These are phyloP conservation scores for Colletotrichum spaethianum DNA, from an alignment of 2,329 filamentous ascomycete genomes.

Conservation along the genomic window DNA sequence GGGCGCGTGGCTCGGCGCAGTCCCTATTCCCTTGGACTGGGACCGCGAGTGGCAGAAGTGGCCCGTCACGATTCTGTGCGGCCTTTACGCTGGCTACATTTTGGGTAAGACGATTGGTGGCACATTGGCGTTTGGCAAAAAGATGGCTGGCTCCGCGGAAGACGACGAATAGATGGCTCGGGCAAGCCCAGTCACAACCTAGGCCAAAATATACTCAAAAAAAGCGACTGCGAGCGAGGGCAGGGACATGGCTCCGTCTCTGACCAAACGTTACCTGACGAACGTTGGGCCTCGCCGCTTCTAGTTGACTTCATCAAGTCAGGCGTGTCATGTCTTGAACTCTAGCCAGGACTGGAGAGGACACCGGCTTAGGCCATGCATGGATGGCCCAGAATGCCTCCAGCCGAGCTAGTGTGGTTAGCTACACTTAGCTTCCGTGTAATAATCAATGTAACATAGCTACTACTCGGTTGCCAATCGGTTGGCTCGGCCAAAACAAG, in stretches of 20 bases:
- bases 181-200: not conserved
- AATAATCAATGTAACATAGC: conserved; percentile 26
- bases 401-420: conserved; percentile 5
- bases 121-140: conserved; percentile 62
- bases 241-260: not conserved
- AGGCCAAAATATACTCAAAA: not conserved
- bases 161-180: conserved; percentile 18
- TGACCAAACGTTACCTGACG: not conserved
- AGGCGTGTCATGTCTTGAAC: conserved; percentile 4
- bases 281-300: not conserved
- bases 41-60: conserved; percentile 99
- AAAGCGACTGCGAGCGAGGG: not conserved
- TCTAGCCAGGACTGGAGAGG: not conserved
- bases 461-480: conserved; percentile 5
- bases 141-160: conserved; percentile 48
- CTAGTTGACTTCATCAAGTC: not conserved
- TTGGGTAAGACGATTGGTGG: conserved; percentile 77
- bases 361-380: conserved; percentile 6
- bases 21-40: conserved; percentile 97
- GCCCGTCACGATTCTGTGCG: conserved; percentile 91
- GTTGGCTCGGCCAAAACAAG: conserved; percentile 11
- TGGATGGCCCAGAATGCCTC: conserved; percentile 4
- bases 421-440: conserved; percentile 10
- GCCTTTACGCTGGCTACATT: conserved; percentile 84
- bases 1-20: conserved; percentile 92